Base-by-base conservation (phyloP, 768 basidiomycete genomes). In the Podaxis carcinomalis region DNA sequence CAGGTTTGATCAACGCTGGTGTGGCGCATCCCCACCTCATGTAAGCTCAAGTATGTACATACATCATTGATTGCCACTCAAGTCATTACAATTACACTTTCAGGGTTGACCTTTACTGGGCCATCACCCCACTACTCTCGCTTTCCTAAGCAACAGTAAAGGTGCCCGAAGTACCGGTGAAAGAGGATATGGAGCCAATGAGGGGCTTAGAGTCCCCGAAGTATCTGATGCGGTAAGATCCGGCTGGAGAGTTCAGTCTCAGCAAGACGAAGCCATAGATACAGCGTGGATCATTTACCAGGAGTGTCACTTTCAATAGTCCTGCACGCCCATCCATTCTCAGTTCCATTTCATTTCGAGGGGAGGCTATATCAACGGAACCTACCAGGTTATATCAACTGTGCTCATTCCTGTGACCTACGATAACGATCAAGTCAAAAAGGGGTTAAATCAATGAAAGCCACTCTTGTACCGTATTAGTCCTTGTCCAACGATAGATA, bases 161-260 rank as follows among this genome's bases (percentile, higher is more conserved):
- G 52, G 75, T 79, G 23, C 82, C 81, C 0, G 89, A 89, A 16
- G 73, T 73, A 19, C 86, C 86, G 25, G 78, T 79, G 72, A 92
- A 92, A 0, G 87, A 67, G 11, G 77, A 78, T 61, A 91, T 86
- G 28, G 77, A 72, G 5, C 90, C 89, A 52, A 85, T 74, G 49
- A 88, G 69, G 1, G 84, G 78, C 74, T 92, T 92, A n/a, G 84
- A 83, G 70, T 93, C 89, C 7, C 90, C 91, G 63, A 83, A 85
- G 71, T 92, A 92, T 52, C 70, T 73, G 28, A 92, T 71, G 27
- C 87, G 87, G 73, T 92, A 92, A 4, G 80, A 84, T 32, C 90
- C 90, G 28, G 82, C 89, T 86, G 67, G 32, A 63, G 51, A 62
- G 57, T 32, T 23, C 19, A 27, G 32, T 23, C 9, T 16, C 23